These are phyloP conservation scores for Dendrobium nobile DNA, from an alignment of 106 monocot species.

Conservation along the genomic window DNA sequence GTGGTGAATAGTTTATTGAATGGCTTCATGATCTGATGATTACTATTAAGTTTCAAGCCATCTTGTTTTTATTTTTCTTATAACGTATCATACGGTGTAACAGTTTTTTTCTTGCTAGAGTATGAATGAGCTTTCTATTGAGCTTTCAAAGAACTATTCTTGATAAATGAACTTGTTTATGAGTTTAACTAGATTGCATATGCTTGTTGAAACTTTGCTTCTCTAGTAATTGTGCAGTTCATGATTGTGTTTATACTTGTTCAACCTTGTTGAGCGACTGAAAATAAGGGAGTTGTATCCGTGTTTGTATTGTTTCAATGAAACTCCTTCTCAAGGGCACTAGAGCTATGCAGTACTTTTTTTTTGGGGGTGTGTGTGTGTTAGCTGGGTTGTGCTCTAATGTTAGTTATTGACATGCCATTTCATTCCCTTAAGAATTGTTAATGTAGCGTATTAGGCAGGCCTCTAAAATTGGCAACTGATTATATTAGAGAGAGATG, in stretches of 20 bases:
- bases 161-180: constrained; percentile 1
- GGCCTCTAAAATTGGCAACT: background rate
- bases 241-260: background rate
- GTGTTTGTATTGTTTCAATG: background rate
- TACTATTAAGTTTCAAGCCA: background rate
- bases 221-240: background rate
- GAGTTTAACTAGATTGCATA: background rate
- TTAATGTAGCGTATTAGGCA: background rate
- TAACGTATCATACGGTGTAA: background rate
- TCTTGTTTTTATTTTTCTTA: background rate
- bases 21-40: background rate
- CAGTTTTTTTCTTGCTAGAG: background rate
- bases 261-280: background rate
- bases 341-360: background rate
- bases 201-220: background rate
- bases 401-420: background rate
- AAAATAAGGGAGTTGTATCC: background rate
- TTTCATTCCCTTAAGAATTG: background rate
- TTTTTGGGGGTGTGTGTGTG: background rate
- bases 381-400: background rate
- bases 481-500: background rate
- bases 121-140: background rate
- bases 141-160: background rate
- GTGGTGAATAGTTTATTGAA: constrained; percentile 1
- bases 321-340: background rate